Evolutionary conservation across 371 early-diverging fungal genomes (phyloP).

Genomic region (Rhizomucor pusillus): DNA sequence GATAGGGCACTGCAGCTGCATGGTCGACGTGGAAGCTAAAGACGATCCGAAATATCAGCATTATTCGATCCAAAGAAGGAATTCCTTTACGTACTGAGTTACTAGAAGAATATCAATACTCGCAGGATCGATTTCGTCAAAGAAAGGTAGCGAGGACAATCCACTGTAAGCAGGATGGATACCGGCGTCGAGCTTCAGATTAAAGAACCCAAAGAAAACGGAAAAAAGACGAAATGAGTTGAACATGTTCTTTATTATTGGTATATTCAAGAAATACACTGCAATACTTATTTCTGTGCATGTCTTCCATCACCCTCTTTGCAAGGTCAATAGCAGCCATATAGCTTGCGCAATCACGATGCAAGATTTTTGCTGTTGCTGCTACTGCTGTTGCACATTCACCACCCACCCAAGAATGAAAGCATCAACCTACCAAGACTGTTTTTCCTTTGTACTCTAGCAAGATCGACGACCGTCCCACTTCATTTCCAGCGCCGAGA

Average conservation of each 20-base stretch:
- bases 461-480: slow-evolving; percentile 97
- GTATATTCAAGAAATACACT: no score
- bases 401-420: no score
- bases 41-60: background rate
- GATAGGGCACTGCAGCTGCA: slow-evolving; percentile 99
- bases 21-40: slow-evolving; percentile 99
- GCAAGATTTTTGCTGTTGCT: no score
- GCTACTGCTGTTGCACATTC: background rate
- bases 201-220: slow-evolving; percentile 6
- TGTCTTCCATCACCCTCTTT: no score
- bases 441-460: slow-evolving; percentile 96
- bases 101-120: slow-evolving; percentile 95
- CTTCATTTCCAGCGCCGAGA: slow-evolving; percentile 99
- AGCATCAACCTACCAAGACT: slow-evolving; percentile 72
- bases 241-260: slow-evolving; percentile 7
- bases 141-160: slow-evolving; percentile 96
- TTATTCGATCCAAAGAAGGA: background rate
- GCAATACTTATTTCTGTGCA: no score
- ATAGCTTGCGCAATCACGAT: no score
- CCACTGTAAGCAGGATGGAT: slow-evolving; percentile 99
- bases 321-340: no score
- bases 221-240: slow-evolving; percentile 17
- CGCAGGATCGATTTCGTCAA: slow-evolving; percentile 96
- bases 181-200: slow-evolving; percentile 94
- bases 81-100: slow-evolving; percentile 75